Percentiles rank a stretch among this genome's conserved stretches.
Evolutionary conservation across 2,329 filamentous ascomycete genomes (phyloP).

Genomic region (Botrytis paeoniae): DNA sequence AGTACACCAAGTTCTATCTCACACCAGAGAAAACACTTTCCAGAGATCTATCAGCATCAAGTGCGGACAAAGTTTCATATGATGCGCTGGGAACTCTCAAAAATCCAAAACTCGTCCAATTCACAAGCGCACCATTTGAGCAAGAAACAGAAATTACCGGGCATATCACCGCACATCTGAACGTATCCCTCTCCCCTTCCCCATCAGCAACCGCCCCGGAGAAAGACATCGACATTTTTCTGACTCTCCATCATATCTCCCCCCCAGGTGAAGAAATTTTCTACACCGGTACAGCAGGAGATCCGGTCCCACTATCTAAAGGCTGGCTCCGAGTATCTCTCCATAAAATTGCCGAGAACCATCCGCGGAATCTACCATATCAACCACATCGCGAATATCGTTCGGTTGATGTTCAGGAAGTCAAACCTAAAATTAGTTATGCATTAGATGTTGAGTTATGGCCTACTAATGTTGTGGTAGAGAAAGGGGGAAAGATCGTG

Average conservation of each 20-base stretch:
- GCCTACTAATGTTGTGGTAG: not conserved
- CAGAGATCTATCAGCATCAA: not conserved
- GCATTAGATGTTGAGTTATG: not conserved
- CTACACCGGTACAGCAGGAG: not conserved
- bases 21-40: not conserved
- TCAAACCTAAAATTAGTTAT: not conserved
- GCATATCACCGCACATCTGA: not conserved
- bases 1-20: not conserved
- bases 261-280: not conserved
- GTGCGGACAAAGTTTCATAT: not conserved
- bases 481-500: not conserved
- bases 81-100: not conserved
- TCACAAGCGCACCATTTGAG: not conserved
- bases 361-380: not conserved
- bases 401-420: not conserved
- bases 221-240: not conserved
- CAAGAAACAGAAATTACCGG: not conserved
- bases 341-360: not conserved
- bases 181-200: not conserved
- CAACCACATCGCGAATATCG: not conserved
- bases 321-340: not conserved
- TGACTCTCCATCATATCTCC: not conserved
- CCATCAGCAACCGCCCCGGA: not conserved
- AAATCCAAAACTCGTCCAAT: not conserved
- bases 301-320: not conserved